Conservation (phyloP, 208 protist genomes). For the Crithidia expoeki region DNA sequence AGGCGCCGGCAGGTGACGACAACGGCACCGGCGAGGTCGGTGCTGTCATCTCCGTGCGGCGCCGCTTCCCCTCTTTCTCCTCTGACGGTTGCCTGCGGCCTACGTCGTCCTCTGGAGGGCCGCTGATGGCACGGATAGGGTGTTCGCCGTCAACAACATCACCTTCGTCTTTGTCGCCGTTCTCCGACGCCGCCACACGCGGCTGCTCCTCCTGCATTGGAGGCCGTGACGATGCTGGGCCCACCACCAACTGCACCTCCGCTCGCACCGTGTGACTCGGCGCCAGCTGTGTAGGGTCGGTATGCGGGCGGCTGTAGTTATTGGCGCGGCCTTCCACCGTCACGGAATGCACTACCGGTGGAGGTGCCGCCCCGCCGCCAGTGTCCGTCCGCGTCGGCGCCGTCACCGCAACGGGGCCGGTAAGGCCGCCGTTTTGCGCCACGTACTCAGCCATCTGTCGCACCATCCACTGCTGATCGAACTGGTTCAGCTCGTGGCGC, state of each 20-base stretch:
- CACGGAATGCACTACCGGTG: constrained; percentile 49
- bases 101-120: constrained; percentile 12
- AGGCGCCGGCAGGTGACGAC: constrained; percentile 28
- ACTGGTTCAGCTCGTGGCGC: constrained; percentile 68
- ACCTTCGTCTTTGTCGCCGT: neutral
- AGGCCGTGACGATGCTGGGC: constrained; percentile 13
- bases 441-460: constrained; percentile 50
- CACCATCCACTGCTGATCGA: constrained; percentile 38
- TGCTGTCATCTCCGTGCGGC: constrained; percentile 33
- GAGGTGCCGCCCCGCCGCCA: neutral
- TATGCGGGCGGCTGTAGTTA: constrained; percentile 85
- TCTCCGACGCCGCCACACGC: constrained; percentile 15
- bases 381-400: constrained; percentile 19
- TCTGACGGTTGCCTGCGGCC: neutral
- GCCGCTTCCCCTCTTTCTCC: constrained; percentile 36
- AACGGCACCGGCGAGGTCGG: constrained; percentile 10
- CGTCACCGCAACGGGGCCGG: constrained; percentile 17
- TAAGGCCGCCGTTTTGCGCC: constrained; percentile 23
- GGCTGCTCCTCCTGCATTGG: constrained; percentile 17
- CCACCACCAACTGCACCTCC: constrained; percentile 57
- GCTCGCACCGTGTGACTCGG: constrained; percentile 56
- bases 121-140: constrained; percentile 54
- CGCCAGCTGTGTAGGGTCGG: constrained; percentile 33
- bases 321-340: constrained; percentile 80
- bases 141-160: constrained; percentile 57